Percentiles rank a stretch among this genome's conserved stretches.
phyloP scores from a whole-genome alignment of 164 flowering plant genomes.

The Piper longum region DNA sequence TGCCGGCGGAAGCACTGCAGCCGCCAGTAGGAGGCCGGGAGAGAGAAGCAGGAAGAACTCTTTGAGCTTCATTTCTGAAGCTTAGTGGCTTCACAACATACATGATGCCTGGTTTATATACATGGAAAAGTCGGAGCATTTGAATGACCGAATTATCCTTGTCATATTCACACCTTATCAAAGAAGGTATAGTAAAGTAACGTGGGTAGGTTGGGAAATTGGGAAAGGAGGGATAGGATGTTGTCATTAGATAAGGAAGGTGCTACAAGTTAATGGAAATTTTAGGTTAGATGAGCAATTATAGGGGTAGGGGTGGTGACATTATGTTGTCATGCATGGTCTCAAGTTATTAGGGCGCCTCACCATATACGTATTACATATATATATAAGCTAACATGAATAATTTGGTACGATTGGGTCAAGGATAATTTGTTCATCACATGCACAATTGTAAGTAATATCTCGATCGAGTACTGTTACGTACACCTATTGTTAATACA shows the following conservation, averaged over 20 bases:
- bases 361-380: too few species aligned
- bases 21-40: not conserved
- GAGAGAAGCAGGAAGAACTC: not conserved
- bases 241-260: not conserved
- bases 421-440: too few species aligned
- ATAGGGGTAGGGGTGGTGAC: not conserved
- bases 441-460: too few species aligned
- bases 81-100: not conserved
- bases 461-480: too few species aligned
- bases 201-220: not conserved
- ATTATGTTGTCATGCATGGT: constrained; percentile 1
- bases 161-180: not conserved
- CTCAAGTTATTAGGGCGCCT: too few species aligned
- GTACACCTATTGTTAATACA: too few species aligned
- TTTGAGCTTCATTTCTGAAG: constrained; percentile 2
- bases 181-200: too few species aligned
- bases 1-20: not conserved
- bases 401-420: too few species aligned
- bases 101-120: not conserved
- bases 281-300: not conserved
- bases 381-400: too few species aligned
- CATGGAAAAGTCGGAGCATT: too few species aligned
- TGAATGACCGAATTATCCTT: not conserved
- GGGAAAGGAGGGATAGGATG: not conserved
- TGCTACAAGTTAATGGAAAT: not conserved